Evolutionary conservation across 106 monocot genomes (phyloP).

Genomic region (Dioscorea zingiberensis): DNA sequence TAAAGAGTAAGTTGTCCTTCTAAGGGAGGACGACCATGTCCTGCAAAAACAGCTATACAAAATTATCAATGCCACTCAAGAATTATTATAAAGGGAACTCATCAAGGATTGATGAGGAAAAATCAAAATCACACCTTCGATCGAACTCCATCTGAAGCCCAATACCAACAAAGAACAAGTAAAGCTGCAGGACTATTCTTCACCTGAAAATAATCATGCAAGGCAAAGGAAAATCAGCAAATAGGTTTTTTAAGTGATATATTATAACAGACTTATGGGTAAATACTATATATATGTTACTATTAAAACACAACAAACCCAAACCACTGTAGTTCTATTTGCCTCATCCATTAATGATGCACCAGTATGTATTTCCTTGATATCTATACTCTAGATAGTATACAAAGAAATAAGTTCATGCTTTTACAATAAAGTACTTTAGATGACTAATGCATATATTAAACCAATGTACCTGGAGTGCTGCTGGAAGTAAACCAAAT

Average conservation of each 20-base stretch:
- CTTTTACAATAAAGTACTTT: not conserved
- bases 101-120: not conserved
- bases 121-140: slow-evolving; percentile 62
- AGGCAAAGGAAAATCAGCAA: not conserved
- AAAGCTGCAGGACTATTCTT: slow-evolving; percentile 95
- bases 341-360: slow-evolving; percentile 93
- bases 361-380: slow-evolving; percentile 92
- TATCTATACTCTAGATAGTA: slow-evolving; percentile 64
- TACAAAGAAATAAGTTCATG: slow-evolving; percentile 2
- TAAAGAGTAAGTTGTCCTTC: slow-evolving; percentile 95
- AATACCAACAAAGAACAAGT: slow-evolving; percentile 95
- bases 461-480: slow-evolving; percentile 59
- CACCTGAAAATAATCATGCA: slow-evolving; percentile 30
- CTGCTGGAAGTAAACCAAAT: slow-evolving; percentile 94
- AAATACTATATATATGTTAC: not conserved
- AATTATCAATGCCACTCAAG: slow-evolving; percentile 5
- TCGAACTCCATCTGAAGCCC: slow-evolving; percentile 94
- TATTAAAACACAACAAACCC: not conserved
- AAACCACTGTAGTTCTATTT: slow-evolving; percentile 79
- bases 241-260: not conserved
- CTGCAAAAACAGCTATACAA: slow-evolving; percentile 28
- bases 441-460: not conserved
- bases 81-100: not conserved
- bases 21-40: slow-evolving; percentile 99
- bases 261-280: not conserved